A percentile compares a stretch with the other conserved stretches of the same genome.
These are phyloP conservation scores for Kodamaea lidongshanica DNA, from an alignment of 805 yeast genomes.

Conservation along the genomic window DNA sequence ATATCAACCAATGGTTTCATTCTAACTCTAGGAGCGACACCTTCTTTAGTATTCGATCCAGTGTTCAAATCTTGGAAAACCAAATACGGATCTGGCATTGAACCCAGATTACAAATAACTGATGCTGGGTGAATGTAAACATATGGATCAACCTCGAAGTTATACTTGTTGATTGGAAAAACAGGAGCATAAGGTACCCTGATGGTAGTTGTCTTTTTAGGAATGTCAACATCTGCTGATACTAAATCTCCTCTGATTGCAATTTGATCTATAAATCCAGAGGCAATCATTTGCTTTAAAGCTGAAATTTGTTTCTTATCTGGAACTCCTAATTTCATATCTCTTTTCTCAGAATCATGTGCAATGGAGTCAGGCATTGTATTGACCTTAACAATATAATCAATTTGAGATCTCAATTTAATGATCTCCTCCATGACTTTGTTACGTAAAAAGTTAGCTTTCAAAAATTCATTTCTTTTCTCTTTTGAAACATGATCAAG, in stretches of 20 bases:
- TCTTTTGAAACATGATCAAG: constrained; percentile 61
- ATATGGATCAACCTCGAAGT: constrained; percentile 38
- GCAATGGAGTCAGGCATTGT: constrained; percentile 59
- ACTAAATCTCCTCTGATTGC: constrained; percentile 77
- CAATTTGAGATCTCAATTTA: constrained; percentile 74
- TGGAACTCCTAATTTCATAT: constrained; percentile 60
- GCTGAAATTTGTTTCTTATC: constrained; percentile 62
- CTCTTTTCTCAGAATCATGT: constrained; percentile 24
- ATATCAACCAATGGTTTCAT: constrained; percentile 75
- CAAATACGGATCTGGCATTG: constrained; percentile 71
- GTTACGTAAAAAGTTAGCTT: constrained; percentile 60
- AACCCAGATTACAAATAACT: constrained; percentile 52
- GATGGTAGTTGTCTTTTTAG: constrained; percentile 52
- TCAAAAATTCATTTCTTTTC: constrained; percentile 44
- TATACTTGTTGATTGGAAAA: constrained; percentile 37
- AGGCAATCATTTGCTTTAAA: constrained; percentile 83
- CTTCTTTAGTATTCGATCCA: constrained; percentile 42
- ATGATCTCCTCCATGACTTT: constrained; percentile 81
- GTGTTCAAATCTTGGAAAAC: constrained; percentile 65
- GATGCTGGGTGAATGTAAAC: constrained; percentile 82
- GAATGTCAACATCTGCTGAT: constrained; percentile 53
- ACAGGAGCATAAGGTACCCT: constrained; percentile 63
- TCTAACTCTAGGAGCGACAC: constrained; percentile 43
- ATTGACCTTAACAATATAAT: constrained; percentile 64
- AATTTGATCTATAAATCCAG: constrained; percentile 89